Base-by-base conservation (phyloP, 1,139 yeast genomes). In the Nadsonia commutata region DNA sequence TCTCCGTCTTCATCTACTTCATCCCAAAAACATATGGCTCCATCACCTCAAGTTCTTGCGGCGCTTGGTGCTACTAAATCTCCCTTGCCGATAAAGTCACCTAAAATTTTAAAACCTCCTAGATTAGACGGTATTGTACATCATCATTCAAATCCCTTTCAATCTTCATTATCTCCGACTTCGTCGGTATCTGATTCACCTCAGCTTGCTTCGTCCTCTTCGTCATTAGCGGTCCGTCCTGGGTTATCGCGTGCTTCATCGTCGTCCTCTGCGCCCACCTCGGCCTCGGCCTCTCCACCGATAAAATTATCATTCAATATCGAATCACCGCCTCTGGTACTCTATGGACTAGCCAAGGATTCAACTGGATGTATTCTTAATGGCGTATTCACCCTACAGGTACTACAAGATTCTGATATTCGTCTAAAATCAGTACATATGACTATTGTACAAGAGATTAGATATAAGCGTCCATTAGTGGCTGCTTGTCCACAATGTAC, bases 291-390 rank as follows among this genome's bases (percentile, higher is more conserved):
- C 37, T 43, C 37, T 3, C 39, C 48, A 2, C 47, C 52, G 11
- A 45, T 74, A 27, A 66, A 70, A 43, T 63, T 88, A 22, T 60
- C 76, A 1, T 71, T 90, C 40, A 69, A 72, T 38, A 67, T 90
- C 22, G 98, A 90, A 58, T 80, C 94, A 0, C 97, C 98, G 1
- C 98, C 99, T 0, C 68, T 88, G 33, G 76, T 85, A 33, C 63
- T 90, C 46, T 88, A 81, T 56, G 98, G 98, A 0, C 64, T 71
- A 2, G 82, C 90, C 3, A 60, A 64, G 6, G 94, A 84, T 47
- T 78, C 93, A 2, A 71, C 94, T 0, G 98, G 99, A 1, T 82
- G 95, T 1, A 70, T 90, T 33, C 65, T 93, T 23, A 78, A 88
- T 19, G 98, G 98, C 0, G 66, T 84, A 17, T 65, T 66, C 49